phyloP scores from a whole-genome alignment of 2,329 filamentous ascomycete species.

The Endocalyx cinctus region DNA sequence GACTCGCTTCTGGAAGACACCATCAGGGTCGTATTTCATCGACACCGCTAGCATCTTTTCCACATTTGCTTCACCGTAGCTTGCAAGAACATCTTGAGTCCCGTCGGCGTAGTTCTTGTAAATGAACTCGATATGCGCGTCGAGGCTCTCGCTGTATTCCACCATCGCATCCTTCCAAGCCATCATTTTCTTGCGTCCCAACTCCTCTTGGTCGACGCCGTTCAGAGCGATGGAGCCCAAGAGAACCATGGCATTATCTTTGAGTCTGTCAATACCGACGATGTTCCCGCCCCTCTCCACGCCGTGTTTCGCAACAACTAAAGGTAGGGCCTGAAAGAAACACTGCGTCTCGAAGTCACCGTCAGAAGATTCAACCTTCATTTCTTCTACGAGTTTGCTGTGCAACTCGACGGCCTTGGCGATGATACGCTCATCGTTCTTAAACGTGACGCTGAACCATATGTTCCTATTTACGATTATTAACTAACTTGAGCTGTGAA shows the following conservation, averaged over 20 bases:
- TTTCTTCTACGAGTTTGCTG: constrained; percentile 2
- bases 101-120: constrained; percentile 1
- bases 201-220: background rate
- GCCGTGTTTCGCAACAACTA: constrained; percentile 35
- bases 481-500: background rate
- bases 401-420: constrained; percentile 26
- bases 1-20: background rate
- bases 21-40: background rate
- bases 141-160: background rate
- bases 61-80: constrained; percentile 1
- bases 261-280: constrained; percentile 13
- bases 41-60: background rate
- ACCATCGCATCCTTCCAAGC: background rate
- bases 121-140: background rate
- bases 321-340: constrained; percentile 33
- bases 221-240: constrained; percentile 5
- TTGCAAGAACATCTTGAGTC: background rate
- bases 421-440: constrained; percentile 21
- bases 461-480: constrained; percentile 12
- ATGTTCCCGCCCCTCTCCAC: constrained; percentile 29
- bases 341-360: constrained; percentile 36
- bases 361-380: constrained; percentile 28
- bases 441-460: constrained; percentile 18
- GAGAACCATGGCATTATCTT: constrained; percentile 3
- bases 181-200: constrained; percentile 1